Conservation (phyloP, 2,329 filamentous ascomycete genomes). For the Xylaria sp. region DNA sequence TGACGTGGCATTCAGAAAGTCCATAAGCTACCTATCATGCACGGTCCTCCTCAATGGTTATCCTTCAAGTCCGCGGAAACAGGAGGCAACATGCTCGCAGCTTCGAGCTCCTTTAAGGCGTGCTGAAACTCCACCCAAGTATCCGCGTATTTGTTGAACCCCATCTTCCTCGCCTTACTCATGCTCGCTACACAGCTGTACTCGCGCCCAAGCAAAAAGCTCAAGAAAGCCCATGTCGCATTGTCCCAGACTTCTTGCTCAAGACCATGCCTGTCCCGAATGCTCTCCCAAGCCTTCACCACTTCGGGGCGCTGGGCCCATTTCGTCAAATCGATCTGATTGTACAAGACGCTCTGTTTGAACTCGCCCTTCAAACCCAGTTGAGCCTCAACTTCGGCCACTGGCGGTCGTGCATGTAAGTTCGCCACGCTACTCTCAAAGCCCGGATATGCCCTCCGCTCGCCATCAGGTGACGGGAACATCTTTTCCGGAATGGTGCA, state of each 20-base stretch:
- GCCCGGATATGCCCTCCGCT: conserved; percentile 37
- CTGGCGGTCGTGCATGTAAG: conserved; percentile 46
- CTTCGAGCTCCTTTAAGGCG: conserved; percentile 45
- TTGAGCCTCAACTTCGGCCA: conserved; percentile 47
- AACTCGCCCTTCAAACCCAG: conserved; percentile 46
- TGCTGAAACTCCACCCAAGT: conserved; percentile 48
- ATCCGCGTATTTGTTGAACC: conserved; percentile 52
- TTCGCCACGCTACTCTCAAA: conserved; percentile 35
- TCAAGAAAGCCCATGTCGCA: conserved; percentile 57
- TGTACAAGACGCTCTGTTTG: conserved; percentile 48
- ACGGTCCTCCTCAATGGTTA: background rate
- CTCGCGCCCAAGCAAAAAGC: conserved; percentile 56
- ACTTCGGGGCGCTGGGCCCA: conserved; percentile 56
- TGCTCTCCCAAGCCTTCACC: conserved; percentile 52
- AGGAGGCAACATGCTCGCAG: conserved; percentile 43
- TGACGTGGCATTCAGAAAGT: background rate
- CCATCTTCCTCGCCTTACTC: conserved; percentile 57
- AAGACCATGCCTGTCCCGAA: conserved; percentile 54
- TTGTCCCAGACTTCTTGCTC: conserved; percentile 53
- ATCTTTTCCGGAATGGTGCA: conserved; percentile 49
- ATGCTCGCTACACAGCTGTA: conserved; percentile 56
- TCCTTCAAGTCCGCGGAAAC: conserved; percentile 24
- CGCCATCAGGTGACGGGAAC: conserved; percentile 40
- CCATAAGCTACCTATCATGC: conserved; percentile 10
- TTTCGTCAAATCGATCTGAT: conserved; percentile 54